phyloP scores from a whole-genome alignment of 352 stramenopile species.

The Phytophthora europaea region DNA sequence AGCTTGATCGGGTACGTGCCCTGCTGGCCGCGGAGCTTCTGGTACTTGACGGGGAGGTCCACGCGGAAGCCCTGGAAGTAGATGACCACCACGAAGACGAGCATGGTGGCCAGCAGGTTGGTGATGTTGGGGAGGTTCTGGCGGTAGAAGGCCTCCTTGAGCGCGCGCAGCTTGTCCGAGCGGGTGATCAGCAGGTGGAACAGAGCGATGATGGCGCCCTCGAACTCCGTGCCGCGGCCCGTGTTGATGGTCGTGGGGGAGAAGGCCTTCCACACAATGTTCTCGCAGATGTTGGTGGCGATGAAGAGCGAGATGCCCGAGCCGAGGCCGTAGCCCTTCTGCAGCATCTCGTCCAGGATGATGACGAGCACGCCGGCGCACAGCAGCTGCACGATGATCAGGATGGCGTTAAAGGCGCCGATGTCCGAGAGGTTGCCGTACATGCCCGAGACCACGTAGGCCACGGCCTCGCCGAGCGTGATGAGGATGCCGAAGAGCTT shows the following conservation, averaged over 20 bases:
- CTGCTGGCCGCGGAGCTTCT: conserved; percentile 99
- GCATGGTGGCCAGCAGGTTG: conserved; percentile 98
- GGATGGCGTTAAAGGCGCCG: conserved; percentile 98
- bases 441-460: conserved; percentile 99
- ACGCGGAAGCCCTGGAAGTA: conserved; percentile 99
- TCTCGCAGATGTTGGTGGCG: conserved; percentile 99
- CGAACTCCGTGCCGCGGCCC: conserved; percentile 98
- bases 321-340: conserved; percentile 99
- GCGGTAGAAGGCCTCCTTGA: conserved; percentile 99
- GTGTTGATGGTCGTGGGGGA: conserved; percentile 99
- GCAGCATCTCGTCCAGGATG: conserved; percentile 99
- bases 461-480: conserved; percentile 98
- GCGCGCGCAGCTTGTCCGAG: conserved; percentile 97
- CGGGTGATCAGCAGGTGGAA: conserved; percentile 99
- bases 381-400: conserved; percentile 99
- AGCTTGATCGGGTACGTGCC: conserved; percentile 99
- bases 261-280: conserved; percentile 99
- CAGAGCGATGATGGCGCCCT: conserved; percentile 99
- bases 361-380: conserved; percentile 99
- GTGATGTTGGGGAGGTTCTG: conserved; percentile 99
- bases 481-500: conserved; percentile 99
- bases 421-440: conserved; percentile 99
- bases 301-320: conserved; percentile 99
- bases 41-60: conserved; percentile 97
- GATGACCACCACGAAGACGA: conserved; percentile 99